Percentiles rank a stretch among this genome's conserved stretches.
phyloP scores from a whole-genome alignment of 176 grass and related monocot species.

The Aegilops umbellulata region DNA sequence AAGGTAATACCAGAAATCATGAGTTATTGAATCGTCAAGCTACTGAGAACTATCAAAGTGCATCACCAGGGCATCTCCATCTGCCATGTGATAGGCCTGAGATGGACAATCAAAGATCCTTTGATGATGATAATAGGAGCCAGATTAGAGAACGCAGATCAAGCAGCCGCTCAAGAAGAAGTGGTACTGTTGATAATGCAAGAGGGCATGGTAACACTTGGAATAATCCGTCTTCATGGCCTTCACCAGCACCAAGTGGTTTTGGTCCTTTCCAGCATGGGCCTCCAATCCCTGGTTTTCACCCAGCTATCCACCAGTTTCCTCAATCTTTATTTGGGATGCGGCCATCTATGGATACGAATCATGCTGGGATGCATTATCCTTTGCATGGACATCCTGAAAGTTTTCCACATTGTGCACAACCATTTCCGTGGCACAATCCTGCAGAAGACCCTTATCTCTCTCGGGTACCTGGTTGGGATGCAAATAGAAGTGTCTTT shows the following conservation, averaged over 20 bases:
- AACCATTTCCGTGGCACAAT: slow-evolving; percentile 37
- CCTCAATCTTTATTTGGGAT: slow-evolving; percentile 35
- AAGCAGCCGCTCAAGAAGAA: slow-evolving; percentile 34
- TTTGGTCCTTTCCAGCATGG: slow-evolving; percentile 40
- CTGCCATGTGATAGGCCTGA: slow-evolving; percentile 22
- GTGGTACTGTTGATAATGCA: slow-evolving; percentile 26
- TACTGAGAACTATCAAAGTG: slow-evolving; percentile 3
- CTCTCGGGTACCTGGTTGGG: slow-evolving; percentile 22
- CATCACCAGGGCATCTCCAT: slow-evolving; percentile 22
- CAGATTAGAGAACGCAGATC: slow-evolving; percentile 32
- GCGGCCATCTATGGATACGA: slow-evolving; percentile 30
- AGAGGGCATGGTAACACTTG: slow-evolving; percentile 35
- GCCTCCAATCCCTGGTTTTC: slow-evolving; percentile 36
- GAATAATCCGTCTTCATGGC: slow-evolving; percentile 33
- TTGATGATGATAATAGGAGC: slow-evolving; percentile 38
- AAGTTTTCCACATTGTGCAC: slow-evolving; percentile 21
- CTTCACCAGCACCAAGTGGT: slow-evolving; percentile 37
- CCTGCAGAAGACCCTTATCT: slow-evolving; percentile 14
- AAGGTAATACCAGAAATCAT: slow-evolving; percentile 9
- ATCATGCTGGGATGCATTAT: slow-evolving; percentile 24
- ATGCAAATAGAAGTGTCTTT: slow-evolving; percentile 17
- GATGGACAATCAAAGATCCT: slow-evolving; percentile 29
- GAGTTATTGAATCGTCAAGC: slow-evolving; percentile 4
- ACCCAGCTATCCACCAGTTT: slow-evolving; percentile 31
- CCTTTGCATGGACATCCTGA: slow-evolving; percentile 38